phyloP scores from a whole-genome alignment of 495 filamentous ascomycete species.

The Aspergillus steynii region DNA sequence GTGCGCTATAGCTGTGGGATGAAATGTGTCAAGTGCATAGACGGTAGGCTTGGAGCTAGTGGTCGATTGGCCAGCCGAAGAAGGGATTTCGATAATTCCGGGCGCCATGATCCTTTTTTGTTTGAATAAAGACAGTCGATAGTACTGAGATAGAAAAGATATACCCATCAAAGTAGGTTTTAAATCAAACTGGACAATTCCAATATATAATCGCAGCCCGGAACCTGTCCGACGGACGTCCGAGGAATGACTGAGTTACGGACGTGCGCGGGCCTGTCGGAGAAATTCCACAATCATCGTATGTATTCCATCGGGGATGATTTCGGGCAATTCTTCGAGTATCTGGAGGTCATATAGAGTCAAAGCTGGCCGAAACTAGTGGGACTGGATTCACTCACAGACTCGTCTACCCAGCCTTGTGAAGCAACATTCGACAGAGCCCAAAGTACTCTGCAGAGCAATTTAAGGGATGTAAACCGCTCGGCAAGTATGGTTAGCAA shows the following conservation, averaged over 20 bases:
- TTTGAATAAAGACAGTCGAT: too few relatives aligned
- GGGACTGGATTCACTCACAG: neutral
- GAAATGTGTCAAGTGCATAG: constrained; percentile 28
- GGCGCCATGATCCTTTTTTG: neutral
- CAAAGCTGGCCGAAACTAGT: neutral
- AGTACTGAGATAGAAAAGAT: too few relatives aligned
- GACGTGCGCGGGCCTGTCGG: too few relatives aligned
- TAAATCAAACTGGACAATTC: too few relatives aligned
- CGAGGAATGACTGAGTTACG: too few relatives aligned
- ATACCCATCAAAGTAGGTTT: too few relatives aligned
- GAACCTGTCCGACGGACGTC: too few relatives aligned
- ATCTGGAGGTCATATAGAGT: neutral
- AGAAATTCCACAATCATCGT: too few relatives aligned
- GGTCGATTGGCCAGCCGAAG: neutral
- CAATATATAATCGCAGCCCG: too few relatives aligned
- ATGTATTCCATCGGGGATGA: too few relatives aligned
- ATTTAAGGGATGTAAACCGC: neutral
- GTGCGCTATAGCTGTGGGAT: constrained; percentile 22
- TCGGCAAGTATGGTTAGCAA: neutral
- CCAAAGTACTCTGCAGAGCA: neutral
- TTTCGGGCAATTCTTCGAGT: neutral
- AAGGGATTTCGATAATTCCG: neutral
- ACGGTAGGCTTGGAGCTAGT: constrained; percentile 25
- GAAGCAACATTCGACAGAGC: neutral
- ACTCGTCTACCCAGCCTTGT: neutral